Conservation (phyloP, 2,329 filamentous ascomycete genomes). For the Hypomyces perniciosus region DNA sequence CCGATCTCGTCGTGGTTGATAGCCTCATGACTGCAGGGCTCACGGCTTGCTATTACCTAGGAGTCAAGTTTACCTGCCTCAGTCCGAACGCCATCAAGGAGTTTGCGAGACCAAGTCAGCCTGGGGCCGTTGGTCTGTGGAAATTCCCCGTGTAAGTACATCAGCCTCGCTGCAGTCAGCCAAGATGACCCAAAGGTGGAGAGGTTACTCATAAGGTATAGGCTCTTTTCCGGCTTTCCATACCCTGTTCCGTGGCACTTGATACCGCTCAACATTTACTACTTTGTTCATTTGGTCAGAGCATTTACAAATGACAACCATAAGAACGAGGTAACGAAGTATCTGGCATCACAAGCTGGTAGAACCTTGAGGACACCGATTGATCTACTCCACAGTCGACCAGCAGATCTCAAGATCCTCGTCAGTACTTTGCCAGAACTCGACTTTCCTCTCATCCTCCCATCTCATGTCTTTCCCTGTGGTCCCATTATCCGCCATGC, state of each 20-base stretch:
- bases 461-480: conserved; percentile 35
- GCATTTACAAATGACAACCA: conserved; percentile 9
- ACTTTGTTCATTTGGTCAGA: conserved; percentile 13
- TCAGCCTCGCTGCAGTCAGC: not conserved
- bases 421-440: conserved; percentile 24
- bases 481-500: conserved; percentile 40
- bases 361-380: conserved; percentile 18
- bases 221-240: conserved; percentile 37
- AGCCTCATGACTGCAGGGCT: conserved; percentile 37
- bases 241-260: conserved; percentile 41
- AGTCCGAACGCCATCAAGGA: conserved; percentile 41
- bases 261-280: conserved; percentile 36
- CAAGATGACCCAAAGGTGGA: not conserved
- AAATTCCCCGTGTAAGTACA: conserved; percentile 32
- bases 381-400: conserved; percentile 17
- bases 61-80: conserved; percentile 31
- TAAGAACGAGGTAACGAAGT: conserved; percentile 9
- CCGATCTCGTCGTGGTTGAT: conserved; percentile 38
- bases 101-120: conserved; percentile 34
- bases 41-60: conserved; percentile 34
- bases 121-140: conserved; percentile 27
- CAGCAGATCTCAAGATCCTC: conserved; percentile 19
- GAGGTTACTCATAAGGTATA: conserved; percentile 13
- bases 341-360: conserved; percentile 13
- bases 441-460: conserved; percentile 36